Evolutionary conservation across 2,329 filamentous ascomycete species (phyloP).

Genomic region (Corinectria fuckeliana): DNA sequence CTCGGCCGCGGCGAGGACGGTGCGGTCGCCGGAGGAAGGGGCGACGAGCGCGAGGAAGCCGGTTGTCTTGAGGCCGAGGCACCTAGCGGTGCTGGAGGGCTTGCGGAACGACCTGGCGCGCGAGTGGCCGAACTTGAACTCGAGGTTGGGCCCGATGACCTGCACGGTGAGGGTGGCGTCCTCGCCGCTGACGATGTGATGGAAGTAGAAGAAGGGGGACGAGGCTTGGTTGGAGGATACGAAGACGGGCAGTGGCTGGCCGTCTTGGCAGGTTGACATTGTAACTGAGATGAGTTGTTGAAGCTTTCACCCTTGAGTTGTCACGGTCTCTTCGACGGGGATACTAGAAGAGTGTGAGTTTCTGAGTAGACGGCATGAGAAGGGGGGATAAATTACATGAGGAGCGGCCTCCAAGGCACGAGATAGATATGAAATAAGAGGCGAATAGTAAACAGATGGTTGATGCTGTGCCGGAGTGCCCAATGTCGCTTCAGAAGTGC

Average conservation of each 20-base stretch:
- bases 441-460: background rate
- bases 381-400: background rate
- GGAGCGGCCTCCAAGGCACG: background rate
- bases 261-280: slow-evolving; percentile 18
- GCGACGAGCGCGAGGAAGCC: slow-evolving; percentile 42
- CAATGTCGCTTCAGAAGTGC: background rate
- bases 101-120: slow-evolving; percentile 20
- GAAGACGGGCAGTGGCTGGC: slow-evolving; percentile 27
- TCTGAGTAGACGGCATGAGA: background rate
- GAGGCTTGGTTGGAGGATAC: slow-evolving; percentile 27
- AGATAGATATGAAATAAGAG: background rate
- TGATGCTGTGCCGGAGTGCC: background rate
- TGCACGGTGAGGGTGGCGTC: slow-evolving; percentile 36
- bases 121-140: slow-evolving; percentile 39
- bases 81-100: background rate
- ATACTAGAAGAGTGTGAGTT: background rate
- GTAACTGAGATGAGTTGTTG: background rate
- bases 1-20: slow-evolving; percentile 43
- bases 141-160: slow-evolving; percentile 43
- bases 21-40: slow-evolving; percentile 17
- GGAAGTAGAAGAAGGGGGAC: slow-evolving; percentile 39
- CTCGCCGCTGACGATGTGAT: slow-evolving; percentile 39
- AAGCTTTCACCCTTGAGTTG: background rate
- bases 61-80: slow-evolving; percentile 40
- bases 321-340: background rate